phyloP scores from a whole-genome alignment of 305 asterid species.

The Rubia tinctorum region DNA sequence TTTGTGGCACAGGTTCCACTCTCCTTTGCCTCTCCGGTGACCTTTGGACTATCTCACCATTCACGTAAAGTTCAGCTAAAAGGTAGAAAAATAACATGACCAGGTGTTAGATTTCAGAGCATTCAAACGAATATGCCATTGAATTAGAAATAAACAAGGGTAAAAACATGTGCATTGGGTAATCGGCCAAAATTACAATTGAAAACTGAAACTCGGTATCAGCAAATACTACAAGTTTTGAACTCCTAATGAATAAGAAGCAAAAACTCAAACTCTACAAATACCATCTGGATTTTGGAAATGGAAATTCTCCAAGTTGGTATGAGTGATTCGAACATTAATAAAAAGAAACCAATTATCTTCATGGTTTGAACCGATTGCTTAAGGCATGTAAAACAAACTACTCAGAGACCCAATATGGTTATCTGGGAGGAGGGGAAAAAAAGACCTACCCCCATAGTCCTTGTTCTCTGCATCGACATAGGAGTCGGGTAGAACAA shows the following conservation, averaged over 20 bases:
- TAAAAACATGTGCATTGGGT: too few species aligned
- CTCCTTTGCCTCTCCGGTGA: constrained; percentile 90
- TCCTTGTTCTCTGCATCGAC: constrained; percentile 97
- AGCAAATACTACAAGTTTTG: too few species aligned
- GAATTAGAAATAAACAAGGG: too few species aligned
- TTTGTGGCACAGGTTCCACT: constrained; percentile 86
- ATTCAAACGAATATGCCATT: neutral
- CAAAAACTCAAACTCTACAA: neutral
- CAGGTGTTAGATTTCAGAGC: constrained; percentile 1
- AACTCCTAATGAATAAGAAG: neutral
- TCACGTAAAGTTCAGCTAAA: constrained; percentile 76
- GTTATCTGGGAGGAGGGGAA: neutral
- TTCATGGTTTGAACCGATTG: neutral
- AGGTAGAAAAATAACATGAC: constrained; percentile 6
- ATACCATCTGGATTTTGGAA: neutral
- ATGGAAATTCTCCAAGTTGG: neutral
- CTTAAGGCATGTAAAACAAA: neutral
- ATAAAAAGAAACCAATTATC: neutral
- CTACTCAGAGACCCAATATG: neutral
- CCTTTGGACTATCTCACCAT: constrained; percentile 81
- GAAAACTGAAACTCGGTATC: too few species aligned
- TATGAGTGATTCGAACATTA: neutral
- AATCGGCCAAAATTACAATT: too few species aligned
- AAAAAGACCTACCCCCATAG: constrained; percentile 65
- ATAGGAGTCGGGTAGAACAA: constrained; percentile 95